Base-by-base conservation (phyloP, 2,329 filamentous ascomycete species). In the Sporothrix sp. region DNA sequence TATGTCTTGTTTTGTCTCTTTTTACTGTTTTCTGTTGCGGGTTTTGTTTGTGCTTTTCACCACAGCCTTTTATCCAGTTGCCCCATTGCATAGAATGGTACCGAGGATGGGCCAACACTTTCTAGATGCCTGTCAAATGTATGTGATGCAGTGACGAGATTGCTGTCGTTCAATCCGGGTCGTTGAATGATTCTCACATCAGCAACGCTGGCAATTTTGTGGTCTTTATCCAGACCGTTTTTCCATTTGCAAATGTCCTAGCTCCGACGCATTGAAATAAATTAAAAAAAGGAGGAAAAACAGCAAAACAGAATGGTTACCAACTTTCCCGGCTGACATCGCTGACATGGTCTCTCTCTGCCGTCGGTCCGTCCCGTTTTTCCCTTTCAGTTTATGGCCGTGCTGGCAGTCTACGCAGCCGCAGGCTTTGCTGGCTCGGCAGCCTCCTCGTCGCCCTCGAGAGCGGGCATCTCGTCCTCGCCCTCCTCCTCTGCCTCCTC, bases 391-490 rank as follows among this genome's bases (percentile, higher is more conserved):
- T n/a, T n/a, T n/a, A n/a, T n/a, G n/a, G n/a, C n/a, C n/a, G n/a
- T n/a, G n/a, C n/a, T n/a, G n/a, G n/a, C n/a, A n/a, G n/a, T n/a
- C n/a, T n/a, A n/a, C n/a, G n/a, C n/a, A n/a, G n/a, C n/a, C 32
- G 52, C 54, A 20, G 35, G 11, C 49, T 51, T 38, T 38, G 49
- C 40, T n/a, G 23, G 28, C 30, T 63, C 69, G 36, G 61, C 61
- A 47, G 64, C 63, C 54, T 65, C 64, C 16, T 57, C 59, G 13
- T 62, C 80, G 25, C 75, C 82, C 66, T 87, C 84, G 45, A 94
- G 80, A 59, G 79, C 80, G 52, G 89, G 88, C 82, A 95, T 89
- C n/a, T 91, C 87, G 4, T 88, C 85, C 48, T 87, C 84, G 33
- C 82, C 78, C 1, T 82, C 80, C 30, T 44, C 40, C 16, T 78